Conservation (phyloP, 768 basidiomycete species). For the Infundibulicybe gibba region DNA sequence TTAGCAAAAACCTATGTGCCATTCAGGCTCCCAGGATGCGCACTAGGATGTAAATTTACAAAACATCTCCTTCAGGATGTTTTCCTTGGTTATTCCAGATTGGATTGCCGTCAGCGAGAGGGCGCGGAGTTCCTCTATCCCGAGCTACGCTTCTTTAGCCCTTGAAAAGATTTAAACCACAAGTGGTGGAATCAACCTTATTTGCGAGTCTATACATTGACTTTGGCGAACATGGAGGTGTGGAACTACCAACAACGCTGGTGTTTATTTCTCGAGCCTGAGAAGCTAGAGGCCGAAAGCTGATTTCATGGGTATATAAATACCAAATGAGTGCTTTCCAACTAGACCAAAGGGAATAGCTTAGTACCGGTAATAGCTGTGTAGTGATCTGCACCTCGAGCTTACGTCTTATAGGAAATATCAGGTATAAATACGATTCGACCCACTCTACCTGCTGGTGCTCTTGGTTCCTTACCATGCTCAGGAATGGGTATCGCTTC, state of each 20-base stretch:
- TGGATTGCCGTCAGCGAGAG: constrained; percentile 15
- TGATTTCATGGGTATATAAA: constrained; percentile 8
- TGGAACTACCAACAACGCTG: too few relatives aligned
- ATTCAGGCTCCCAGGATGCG: too few relatives aligned
- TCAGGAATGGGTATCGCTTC: too few relatives aligned
- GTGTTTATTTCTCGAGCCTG: background rate
- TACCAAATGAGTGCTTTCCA: too few relatives aligned
- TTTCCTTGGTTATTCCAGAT: constrained; percentile 10
- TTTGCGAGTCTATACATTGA: constrained; percentile 40
- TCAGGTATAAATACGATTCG: background rate
- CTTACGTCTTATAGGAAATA: background rate
- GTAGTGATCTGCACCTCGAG: too few relatives aligned
- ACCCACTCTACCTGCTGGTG: background rate
- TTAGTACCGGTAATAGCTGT: too few relatives aligned
- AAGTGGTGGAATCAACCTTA: constrained; percentile 22
- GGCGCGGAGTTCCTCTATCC: constrained; percentile 9
- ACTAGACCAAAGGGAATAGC: too few relatives aligned
- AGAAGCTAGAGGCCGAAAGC: constrained; percentile 22
- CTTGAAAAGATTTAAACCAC: too few relatives aligned
- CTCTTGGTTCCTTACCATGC: too few relatives aligned
- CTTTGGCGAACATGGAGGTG: constrained; percentile 32
- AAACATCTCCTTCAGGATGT: constrained; percentile 20
- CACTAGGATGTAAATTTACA: constrained; percentile 20
- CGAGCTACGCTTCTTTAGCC: too few relatives aligned
- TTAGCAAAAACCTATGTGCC: too few relatives aligned